Conservation (phyloP, 306 rosid species). For the Mimosa bimucronata region DNA sequence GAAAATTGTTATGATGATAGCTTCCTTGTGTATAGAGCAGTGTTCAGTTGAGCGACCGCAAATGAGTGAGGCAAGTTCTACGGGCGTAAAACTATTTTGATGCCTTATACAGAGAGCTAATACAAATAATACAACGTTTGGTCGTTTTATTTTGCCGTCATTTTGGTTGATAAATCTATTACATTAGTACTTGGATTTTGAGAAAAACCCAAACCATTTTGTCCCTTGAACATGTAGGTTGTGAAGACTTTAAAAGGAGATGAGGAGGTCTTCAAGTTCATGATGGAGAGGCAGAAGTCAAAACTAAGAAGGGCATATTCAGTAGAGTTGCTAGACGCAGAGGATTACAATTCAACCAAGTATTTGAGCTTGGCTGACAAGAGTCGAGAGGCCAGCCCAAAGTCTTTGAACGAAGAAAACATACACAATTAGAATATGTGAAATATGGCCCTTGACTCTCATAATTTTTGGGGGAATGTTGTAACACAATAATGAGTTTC, state of each 20-base stretch:
- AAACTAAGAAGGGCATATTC: slow-evolving; percentile 75
- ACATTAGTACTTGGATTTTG: too few relatives aligned
- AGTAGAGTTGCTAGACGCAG: slow-evolving; percentile 81
- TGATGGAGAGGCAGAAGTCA: slow-evolving; percentile 52
- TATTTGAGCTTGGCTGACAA: slow-evolving; percentile 44
- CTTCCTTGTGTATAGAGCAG: slow-evolving; percentile 79
- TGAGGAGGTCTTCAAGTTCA: slow-evolving; percentile 40
- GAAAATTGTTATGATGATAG: slow-evolving; percentile 53
- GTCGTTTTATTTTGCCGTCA: too few relatives aligned
- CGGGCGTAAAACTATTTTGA: not conserved
- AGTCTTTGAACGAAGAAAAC: slow-evolving; percentile 25
- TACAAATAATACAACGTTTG: too few relatives aligned
- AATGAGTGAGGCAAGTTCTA: slow-evolving; percentile 75
- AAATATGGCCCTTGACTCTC: slow-evolving; percentile 19
- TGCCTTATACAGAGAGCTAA: not conserved
- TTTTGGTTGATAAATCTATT: too few relatives aligned
- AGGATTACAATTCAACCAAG: slow-evolving; percentile 85
- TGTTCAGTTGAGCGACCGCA: slow-evolving; percentile 74
- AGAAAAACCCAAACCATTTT: too few relatives aligned
- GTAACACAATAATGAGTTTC: slow-evolving; percentile 11
- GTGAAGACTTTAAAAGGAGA: slow-evolving; percentile 64
- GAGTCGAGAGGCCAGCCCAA: slow-evolving; percentile 39
- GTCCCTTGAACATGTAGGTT: slow-evolving; percentile 51
- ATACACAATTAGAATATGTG: slow-evolving; percentile 10
- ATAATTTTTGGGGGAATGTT: not conserved